These are phyloP conservation scores for Penicillium pancosmium DNA, from an alignment of 495 filamentous ascomycete genomes.

Conservation along the genomic window DNA sequence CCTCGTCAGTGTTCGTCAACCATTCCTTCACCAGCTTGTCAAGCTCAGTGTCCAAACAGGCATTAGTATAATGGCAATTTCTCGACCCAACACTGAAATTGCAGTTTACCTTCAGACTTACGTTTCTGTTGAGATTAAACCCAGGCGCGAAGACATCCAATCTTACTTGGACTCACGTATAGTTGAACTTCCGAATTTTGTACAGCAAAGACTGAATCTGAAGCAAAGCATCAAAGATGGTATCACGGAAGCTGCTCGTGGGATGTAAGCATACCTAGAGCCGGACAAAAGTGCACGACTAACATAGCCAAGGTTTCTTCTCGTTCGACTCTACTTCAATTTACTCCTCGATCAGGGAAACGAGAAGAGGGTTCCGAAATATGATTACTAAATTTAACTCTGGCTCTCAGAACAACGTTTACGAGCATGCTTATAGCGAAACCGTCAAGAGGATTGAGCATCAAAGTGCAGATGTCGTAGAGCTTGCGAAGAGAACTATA, in stretches of 20 bases:
- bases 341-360: neutral
- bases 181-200: conserved; percentile 6
- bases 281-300: neutral
- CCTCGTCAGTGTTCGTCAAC: neutral
- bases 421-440: conserved; percentile 5
- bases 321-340: conserved; percentile 11
- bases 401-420: neutral
- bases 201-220: neutral
- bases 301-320: conserved; percentile 6
- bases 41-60: neutral
- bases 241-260: conserved; percentile 1
- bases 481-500: conserved; percentile 12
- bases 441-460: conserved; percentile 7
- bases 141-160: conserved; percentile 10
- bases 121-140: conserved; percentile 4
- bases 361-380: conserved; percentile 6
- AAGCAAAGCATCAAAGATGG: conserved; percentile 5
- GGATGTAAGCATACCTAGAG: conserved; percentile 6
- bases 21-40: conserved; percentile 1
- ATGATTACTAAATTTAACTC: neutral
- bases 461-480: conserved; percentile 5
- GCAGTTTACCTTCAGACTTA: neutral
- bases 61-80: conserved; percentile 2
- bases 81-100: conserved; percentile 5
- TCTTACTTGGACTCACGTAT: conserved; percentile 5